Conservation (phyloP, 2,329 filamentous ascomycete genomes). For the Alternaria triticina region DNA sequence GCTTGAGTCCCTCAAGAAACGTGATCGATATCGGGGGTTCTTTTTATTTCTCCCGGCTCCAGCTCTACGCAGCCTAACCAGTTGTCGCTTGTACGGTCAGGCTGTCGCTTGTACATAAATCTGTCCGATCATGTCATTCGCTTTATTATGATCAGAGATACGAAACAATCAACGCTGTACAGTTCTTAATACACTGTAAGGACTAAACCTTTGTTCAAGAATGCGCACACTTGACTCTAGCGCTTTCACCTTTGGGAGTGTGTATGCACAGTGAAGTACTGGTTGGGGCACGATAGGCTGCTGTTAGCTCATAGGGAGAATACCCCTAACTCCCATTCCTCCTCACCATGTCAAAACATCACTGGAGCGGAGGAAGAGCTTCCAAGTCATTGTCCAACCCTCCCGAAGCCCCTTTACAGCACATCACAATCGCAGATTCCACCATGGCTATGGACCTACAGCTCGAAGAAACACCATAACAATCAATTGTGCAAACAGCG, state of each 20-base stretch:
- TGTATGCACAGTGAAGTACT: background rate
- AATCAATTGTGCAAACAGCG: background rate
- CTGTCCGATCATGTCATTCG: background rate
- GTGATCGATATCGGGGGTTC: background rate
- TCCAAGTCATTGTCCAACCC: background rate
- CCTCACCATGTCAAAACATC: background rate
- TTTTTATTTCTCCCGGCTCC: too few relatives aligned
- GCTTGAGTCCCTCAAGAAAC: slow-evolving; percentile 3
- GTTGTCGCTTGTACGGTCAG: background rate
- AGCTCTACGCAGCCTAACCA: background rate
- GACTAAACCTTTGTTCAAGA: background rate
- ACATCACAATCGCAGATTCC: background rate
- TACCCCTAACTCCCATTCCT: background rate
- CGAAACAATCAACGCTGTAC: background rate
- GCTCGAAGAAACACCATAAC: background rate
- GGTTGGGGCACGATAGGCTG: background rate
- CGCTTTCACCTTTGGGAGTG: background rate
- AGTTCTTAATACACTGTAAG: background rate
- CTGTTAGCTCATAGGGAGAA: background rate
- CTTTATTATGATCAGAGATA: background rate
- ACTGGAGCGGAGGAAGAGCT: background rate
- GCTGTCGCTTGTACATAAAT: background rate
- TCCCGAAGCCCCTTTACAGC: background rate
- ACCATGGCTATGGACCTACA: background rate
- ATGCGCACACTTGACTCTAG: background rate